Percentiles rank a stretch among this genome's conserved stretches.
phyloP scores from a whole-genome alignment of 208 protist genomes.

The Endotrypanum monterogeii region DNA sequence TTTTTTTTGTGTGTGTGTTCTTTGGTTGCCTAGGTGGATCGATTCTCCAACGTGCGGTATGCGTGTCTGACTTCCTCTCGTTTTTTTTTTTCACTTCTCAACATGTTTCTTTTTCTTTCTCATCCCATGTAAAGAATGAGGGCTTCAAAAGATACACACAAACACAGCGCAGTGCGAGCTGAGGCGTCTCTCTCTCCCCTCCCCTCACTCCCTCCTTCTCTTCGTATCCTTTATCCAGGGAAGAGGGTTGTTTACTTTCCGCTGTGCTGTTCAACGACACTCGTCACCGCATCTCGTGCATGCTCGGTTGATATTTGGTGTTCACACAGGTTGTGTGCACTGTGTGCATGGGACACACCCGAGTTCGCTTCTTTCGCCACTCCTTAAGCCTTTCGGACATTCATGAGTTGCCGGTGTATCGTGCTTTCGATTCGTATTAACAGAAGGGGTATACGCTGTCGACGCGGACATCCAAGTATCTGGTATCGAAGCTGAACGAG shows the following conservation, averaged over 20 bases:
- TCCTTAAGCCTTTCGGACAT: not conserved
- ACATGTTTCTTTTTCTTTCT: not conserved
- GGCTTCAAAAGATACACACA: no score
- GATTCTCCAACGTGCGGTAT: no score
- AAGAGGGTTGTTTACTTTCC: not conserved
- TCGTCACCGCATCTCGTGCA: not conserved
- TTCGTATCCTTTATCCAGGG: no score
- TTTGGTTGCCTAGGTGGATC: no score
- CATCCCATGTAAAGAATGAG: no score
- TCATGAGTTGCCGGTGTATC: not conserved
- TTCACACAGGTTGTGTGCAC: not conserved
- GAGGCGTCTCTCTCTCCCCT: no score
- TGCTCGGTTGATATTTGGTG: not conserved
- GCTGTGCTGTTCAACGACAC: not conserved
- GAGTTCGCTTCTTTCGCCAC: not conserved
- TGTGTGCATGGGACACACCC: not conserved
- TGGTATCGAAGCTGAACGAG: not conserved
- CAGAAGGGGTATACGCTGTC: not conserved
- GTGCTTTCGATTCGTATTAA: not conserved
- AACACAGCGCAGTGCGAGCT: no score
- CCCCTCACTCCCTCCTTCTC: no score
- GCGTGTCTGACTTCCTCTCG: not conserved
- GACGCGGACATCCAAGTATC: not conserved
- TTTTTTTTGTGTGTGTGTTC: no score
- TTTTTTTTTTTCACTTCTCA: not conserved